Percentiles rank a stretch among this genome's conserved stretches.
These are phyloP conservation scores for Tausonia pullulans DNA, from an alignment of 1,284 basidiomycete genomes.

Conservation along the genomic window DNA sequence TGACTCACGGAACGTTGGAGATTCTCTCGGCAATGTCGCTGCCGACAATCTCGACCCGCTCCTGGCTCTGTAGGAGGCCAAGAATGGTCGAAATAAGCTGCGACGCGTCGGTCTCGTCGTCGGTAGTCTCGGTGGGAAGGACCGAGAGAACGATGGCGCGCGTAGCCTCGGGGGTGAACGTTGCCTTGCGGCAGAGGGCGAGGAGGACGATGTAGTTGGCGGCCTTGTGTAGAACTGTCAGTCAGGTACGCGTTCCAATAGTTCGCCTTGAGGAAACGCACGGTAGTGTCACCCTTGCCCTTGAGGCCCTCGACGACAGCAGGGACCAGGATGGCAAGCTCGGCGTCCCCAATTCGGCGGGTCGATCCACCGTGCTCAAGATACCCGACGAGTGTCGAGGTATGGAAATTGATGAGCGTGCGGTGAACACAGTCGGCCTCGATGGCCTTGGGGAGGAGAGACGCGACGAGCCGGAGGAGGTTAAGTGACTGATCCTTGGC, in stretches of 20 bases:
- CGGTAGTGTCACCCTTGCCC: neutral
- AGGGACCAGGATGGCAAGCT: slow-evolving; percentile 30
- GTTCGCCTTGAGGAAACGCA: no score
- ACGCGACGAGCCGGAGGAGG: slow-evolving; percentile 49
- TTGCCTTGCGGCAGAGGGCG: slow-evolving; percentile 51
- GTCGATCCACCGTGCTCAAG: slow-evolving; percentile 38
- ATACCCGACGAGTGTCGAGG: slow-evolving; percentile 68
- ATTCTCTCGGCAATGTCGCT: slow-evolving; percentile 2
- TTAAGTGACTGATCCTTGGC: slow-evolving; percentile 58
- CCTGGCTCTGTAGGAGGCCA: slow-evolving; percentile 50
- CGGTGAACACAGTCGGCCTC: slow-evolving; percentile 50
- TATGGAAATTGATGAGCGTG: slow-evolving; percentile 72
- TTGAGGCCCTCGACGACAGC: slow-evolving; percentile 25
- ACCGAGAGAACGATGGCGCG: slow-evolving; percentile 49
- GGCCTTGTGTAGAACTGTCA: slow-evolving; percentile 39
- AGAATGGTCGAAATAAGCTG: slow-evolving; percentile 50
- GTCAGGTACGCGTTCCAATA: no score
- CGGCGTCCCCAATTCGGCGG: slow-evolving; percentile 21
- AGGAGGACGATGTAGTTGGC: slow-evolving; percentile 59
- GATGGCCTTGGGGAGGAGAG: slow-evolving; percentile 51
- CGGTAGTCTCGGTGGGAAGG: slow-evolving; percentile 34
- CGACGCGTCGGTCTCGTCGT: slow-evolving; percentile 28
- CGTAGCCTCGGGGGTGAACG: slow-evolving; percentile 46
- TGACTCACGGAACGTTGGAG: neutral
- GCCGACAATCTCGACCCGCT: slow-evolving; percentile 29